Conservation (phyloP, 2,329 filamentous ascomycete species). For the Aspergillus ochraceus region DNA sequence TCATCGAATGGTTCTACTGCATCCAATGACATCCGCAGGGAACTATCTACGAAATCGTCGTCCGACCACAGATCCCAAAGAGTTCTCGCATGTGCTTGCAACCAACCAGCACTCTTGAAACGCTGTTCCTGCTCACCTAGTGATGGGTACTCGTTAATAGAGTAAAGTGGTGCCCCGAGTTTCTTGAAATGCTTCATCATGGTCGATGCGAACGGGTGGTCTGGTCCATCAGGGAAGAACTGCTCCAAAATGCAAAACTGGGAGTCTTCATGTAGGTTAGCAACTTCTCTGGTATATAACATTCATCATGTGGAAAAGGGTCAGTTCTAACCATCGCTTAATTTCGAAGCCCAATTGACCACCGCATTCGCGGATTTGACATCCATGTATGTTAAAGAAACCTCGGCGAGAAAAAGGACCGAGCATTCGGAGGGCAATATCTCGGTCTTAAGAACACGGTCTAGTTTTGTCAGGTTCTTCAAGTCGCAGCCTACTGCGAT, state of each 20-base stretch:
- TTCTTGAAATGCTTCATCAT: conserved; percentile 86
- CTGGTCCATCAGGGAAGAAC: conserved; percentile 72
- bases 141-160: conserved; percentile 68
- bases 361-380: conserved; percentile 69
- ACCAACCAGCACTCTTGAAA: conserved; percentile 71
- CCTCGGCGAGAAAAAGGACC: conserved; percentile 82
- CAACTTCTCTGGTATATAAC: neutral
- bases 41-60: conserved; percentile 60
- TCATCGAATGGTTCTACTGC: conserved; percentile 84
- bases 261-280: conserved; percentile 49
- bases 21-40: conserved; percentile 65
- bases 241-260: conserved; percentile 88
- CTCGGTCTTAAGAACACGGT: conserved; percentile 58
- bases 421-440: conserved; percentile 59
- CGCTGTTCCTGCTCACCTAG: conserved; percentile 65
- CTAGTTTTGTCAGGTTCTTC: conserved; percentile 63
- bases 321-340: conserved; percentile 63
- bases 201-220: conserved; percentile 80
- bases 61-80: conserved; percentile 84
- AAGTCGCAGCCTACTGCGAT: conserved; percentile 80
- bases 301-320: neutral
- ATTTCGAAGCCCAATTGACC: conserved; percentile 72
- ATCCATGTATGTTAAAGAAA: conserved; percentile 90
- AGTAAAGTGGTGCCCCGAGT: conserved; percentile 74
- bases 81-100: conserved; percentile 60